Evolutionary conservation across 306 rosid genomes (phyloP).

Genomic region (Vigna unguiculata): DNA sequence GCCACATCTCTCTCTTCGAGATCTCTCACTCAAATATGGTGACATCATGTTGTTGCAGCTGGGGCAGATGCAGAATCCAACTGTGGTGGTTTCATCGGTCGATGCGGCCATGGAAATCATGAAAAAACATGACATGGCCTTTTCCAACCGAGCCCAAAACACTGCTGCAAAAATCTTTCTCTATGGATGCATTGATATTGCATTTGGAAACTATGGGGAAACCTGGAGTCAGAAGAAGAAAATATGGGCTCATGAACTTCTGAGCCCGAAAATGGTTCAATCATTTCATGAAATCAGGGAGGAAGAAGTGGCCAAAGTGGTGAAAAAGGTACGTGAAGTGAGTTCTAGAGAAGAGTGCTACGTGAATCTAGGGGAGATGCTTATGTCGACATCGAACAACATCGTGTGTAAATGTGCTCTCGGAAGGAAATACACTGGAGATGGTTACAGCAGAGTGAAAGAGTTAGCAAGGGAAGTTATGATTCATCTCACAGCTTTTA

Average conservation of each 20-base stretch:
- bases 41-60: conserved; percentile 39
- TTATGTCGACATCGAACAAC: background rate
- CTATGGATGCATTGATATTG: conserved; percentile 30
- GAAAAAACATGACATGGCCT: conserved; percentile 32
- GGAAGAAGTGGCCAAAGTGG: conserved; percentile 40
- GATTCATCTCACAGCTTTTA: conserved; percentile 19
- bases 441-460: background rate
- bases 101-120: conserved; percentile 30
- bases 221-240: conserved; percentile 44
- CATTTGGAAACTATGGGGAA: conserved; percentile 14
- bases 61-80: conserved; percentile 38
- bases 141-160: conserved; percentile 33
- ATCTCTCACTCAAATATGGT: conserved; percentile 37
- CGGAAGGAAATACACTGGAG: background rate
- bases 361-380: conserved; percentile 40
- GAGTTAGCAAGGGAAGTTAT: conserved; percentile 18
- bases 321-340: conserved; percentile 26
- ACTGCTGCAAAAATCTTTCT: conserved; percentile 33
- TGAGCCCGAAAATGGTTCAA: conserved; percentile 41
- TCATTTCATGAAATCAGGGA: conserved; percentile 22
- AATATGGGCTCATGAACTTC: conserved; percentile 24
- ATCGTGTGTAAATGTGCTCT: conserved; percentile 28
- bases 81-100: conserved; percentile 44
- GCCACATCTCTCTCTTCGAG: conserved; percentile 39
- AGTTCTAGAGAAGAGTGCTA: background rate